Conservation (phyloP, 352 stramenopile genomes). For the Phytophthora parvispora region DNA sequence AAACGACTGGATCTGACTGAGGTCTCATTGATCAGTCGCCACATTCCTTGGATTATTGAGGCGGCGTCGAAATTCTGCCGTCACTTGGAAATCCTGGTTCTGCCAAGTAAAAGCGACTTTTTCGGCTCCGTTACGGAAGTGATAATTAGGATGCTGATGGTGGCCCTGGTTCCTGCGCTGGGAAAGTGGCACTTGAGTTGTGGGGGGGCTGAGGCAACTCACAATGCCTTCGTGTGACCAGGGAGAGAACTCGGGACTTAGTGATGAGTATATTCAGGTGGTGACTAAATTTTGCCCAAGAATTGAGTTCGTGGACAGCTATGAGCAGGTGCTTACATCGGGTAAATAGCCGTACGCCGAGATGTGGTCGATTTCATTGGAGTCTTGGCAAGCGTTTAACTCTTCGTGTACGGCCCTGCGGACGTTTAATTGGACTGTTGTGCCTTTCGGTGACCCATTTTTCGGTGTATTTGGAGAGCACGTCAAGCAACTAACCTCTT, state of each 20-base stretch:
- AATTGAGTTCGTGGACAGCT: slow-evolving; percentile 1
- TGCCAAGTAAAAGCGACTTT: not conserved
- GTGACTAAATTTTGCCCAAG: not conserved
- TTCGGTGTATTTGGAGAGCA: slow-evolving; percentile 10
- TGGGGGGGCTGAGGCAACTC: not conserved
- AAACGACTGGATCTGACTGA: slow-evolving; percentile 11
- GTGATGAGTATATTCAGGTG: not conserved
- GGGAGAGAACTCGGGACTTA: not conserved
- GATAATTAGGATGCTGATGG: not conserved
- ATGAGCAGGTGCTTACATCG: not conserved
- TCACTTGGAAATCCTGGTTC: not conserved
- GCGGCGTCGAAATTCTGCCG: not conserved
- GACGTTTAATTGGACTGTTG: not conserved
- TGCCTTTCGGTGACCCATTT: slow-evolving; percentile 11
- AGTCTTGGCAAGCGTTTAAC: slow-evolving; percentile 10
- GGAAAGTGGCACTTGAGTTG: not conserved
- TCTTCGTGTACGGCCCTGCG: not conserved
- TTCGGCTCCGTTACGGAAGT: not conserved
- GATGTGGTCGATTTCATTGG: not conserved
- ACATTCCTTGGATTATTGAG: not conserved
- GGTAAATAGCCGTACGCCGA: not conserved
- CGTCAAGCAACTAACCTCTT: slow-evolving; percentile 2
- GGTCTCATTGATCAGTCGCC: not conserved
- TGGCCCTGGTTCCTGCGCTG: not conserved
- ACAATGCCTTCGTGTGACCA: not conserved